Percentiles rank a stretch among this genome's conserved stretches.
These are phyloP conservation scores for Sarocladium brachiariae DNA, from an alignment of 2,329 filamentous ascomycete genomes.

Conservation along the genomic window DNA sequence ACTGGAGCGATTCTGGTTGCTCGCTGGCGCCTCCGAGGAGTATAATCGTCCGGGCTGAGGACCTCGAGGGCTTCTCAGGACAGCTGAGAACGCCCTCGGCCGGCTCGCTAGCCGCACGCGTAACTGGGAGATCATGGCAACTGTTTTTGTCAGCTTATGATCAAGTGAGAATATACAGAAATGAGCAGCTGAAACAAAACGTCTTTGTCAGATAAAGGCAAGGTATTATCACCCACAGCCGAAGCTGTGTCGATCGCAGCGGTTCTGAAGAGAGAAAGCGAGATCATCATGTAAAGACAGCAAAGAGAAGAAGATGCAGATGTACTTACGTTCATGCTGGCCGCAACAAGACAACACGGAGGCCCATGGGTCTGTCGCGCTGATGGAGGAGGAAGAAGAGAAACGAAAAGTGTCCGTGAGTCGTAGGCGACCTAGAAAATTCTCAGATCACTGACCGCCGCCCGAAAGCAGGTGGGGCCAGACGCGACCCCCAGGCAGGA, in stretches of 20 bases:
- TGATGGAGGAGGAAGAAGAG: not conserved
- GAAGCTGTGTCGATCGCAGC: constrained; percentile 42
- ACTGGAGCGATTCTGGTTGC: too few species aligned
- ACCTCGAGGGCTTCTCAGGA: not conserved
- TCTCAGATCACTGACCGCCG: too few species aligned
- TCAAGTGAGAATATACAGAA: constrained; percentile 3
- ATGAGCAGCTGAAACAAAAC: constrained; percentile 11
- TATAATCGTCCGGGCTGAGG: not conserved
- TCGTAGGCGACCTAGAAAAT: constrained; percentile 1
- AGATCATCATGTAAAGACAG: constrained; percentile 31
- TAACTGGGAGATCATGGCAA: constrained; percentile 26
- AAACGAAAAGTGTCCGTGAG: not conserved
- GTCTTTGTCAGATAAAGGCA: constrained; percentile 31
- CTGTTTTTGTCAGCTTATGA: constrained; percentile 13
- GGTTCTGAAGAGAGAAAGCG: constrained; percentile 41
- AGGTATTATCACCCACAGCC: constrained; percentile 36
- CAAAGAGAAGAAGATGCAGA: not conserved
- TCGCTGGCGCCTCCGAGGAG: not conserved
- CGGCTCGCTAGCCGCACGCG: constrained; percentile 29
- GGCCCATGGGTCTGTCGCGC: not conserved
- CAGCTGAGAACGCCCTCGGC: constrained; percentile 12
- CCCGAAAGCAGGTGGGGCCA: not conserved
- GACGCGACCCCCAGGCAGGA: constrained; percentile 7
- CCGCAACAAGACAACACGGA: constrained; percentile 7
- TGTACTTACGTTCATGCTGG: constrained; percentile 33